phyloP scores from a whole-genome alignment of 2,329 filamentous ascomycete species.

The Pseudocercospora fuligena region DNA sequence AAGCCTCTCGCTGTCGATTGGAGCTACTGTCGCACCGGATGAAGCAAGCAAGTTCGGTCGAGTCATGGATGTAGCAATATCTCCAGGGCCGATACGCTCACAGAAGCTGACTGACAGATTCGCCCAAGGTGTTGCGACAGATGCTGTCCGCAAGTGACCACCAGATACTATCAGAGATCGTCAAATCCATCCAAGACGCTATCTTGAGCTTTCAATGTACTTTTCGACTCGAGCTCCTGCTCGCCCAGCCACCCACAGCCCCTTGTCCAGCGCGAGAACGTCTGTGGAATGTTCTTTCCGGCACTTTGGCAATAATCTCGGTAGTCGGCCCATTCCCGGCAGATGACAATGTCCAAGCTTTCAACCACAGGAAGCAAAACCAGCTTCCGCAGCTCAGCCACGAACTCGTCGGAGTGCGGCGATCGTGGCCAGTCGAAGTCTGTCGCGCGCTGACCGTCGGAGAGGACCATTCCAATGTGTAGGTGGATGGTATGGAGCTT shows the following conservation, averaged over 20 bases:
- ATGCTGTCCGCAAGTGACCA: not conserved
- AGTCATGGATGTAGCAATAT: not conserved
- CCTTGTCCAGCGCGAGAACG: not conserved
- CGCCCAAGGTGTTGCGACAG: not conserved
- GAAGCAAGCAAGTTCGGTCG: not conserved
- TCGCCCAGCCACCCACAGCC: not conserved
- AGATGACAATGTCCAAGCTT: slow-evolving; percentile 5
- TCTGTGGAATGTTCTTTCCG: not conserved
- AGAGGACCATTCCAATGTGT: not conserved
- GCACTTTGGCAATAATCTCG: slow-evolving; percentile 4
- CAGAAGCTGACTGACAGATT: not conserved
- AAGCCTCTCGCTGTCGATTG: not conserved
- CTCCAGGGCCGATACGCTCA: not conserved
- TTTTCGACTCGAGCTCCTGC: not conserved
- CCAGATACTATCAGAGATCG: not conserved
- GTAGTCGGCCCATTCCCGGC: slow-evolving; percentile 4
- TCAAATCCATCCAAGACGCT: not conserved
- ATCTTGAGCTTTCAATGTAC: not conserved
- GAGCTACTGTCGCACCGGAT: not conserved
- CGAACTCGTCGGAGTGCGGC: slow-evolving; percentile 3
- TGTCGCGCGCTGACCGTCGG: not conserved
- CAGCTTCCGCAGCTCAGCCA: slow-evolving; percentile 8
- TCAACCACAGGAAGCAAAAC: not conserved
- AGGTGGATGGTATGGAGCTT: not conserved
- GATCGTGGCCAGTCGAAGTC: slow-evolving; percentile 2